phyloP scores from a whole-genome alignment of 2,329 filamentous ascomycete species.

The Fusarium sp. region DNA sequence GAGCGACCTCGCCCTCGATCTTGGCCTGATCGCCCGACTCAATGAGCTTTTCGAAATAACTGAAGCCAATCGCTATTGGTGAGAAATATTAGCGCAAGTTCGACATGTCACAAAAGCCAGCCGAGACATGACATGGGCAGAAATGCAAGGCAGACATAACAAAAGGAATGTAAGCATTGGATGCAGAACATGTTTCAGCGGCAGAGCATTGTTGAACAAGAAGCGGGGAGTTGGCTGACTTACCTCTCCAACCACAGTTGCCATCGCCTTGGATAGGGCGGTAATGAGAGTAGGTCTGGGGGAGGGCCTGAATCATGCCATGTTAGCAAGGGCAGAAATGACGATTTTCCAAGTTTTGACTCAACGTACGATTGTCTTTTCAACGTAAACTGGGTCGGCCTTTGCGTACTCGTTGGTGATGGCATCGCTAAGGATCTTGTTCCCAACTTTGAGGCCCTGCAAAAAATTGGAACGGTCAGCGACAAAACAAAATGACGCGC shows the following conservation, averaged over 20 bases:
- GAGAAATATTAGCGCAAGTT: slow-evolving; percentile 28
- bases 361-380: slow-evolving; percentile 83
- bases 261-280: slow-evolving; percentile 91
- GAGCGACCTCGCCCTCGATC: slow-evolving; percentile 76
- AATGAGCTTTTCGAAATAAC: slow-evolving; percentile 89
- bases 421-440: slow-evolving; percentile 78
- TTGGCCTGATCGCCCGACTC: slow-evolving; percentile 72
- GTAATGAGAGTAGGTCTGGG: slow-evolving; percentile 86
- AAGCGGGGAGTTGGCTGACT: slow-evolving; percentile 52
- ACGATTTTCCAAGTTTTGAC: neutral
- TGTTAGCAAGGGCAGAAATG: slow-evolving; percentile 28
- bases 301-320: slow-evolving; percentile 70
- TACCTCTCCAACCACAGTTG: slow-evolving; percentile 98
- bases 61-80: slow-evolving; percentile 83
- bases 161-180: slow-evolving; percentile 13
- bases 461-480: slow-evolving; percentile 29
- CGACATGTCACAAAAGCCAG: slow-evolving; percentile 11
- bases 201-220: slow-evolving; percentile 9
- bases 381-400: slow-evolving; percentile 84
- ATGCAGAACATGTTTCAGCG: slow-evolving; percentile 16
- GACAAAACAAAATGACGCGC: slow-evolving; percentile 19
- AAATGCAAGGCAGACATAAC: slow-evolving; percentile 18
- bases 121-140: slow-evolving; percentile 39
- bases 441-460: slow-evolving; percentile 85
- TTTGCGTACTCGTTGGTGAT: slow-evolving; percentile 89